Evolutionary conservation across 305 asterid genomes (phyloP).

Genomic region (Fraxinus dipetala): DNA sequence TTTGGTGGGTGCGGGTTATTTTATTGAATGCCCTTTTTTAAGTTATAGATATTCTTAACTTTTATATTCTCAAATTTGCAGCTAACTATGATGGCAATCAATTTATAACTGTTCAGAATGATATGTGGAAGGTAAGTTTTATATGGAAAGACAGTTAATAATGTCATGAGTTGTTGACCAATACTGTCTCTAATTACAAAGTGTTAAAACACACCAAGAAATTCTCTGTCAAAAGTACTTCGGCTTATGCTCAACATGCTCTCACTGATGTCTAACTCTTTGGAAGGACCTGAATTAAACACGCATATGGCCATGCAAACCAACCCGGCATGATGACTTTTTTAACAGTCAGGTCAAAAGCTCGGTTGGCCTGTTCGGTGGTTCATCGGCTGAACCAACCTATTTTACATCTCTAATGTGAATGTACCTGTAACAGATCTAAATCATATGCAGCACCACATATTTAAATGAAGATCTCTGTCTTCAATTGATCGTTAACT

Average conservation of each 20-base stretch:
- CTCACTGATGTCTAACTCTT: background rate
- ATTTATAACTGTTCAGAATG: conserved; percentile 76
- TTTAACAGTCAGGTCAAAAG: background rate
- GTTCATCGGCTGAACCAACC: background rate
- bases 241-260: background rate
- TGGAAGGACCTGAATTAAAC: background rate
- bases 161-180: conserved; percentile 12
- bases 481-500: conserved; percentile 39
- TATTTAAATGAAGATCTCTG: conserved; percentile 7
- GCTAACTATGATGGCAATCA: conserved; percentile 82
- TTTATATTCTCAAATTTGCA: conserved; percentile 38
- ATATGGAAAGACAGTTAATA: conserved; percentile 15
- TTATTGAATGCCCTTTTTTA: background rate
- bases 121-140: conserved; percentile 72
- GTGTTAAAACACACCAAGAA: conserved; percentile 17
- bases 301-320: background rate
- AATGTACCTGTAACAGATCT: background rate
- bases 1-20: background rate
- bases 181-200: conserved; percentile 7
- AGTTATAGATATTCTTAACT: background rate
- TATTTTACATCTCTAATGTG: background rate
- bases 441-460: conserved; percentile 10
- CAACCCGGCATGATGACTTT: background rate
- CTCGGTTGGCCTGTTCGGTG: background rate
- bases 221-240: background rate